These are phyloP conservation scores for Sparassis latifolia DNA, from an alignment of 1,284 basidiomycete species.

Conservation along the genomic window DNA sequence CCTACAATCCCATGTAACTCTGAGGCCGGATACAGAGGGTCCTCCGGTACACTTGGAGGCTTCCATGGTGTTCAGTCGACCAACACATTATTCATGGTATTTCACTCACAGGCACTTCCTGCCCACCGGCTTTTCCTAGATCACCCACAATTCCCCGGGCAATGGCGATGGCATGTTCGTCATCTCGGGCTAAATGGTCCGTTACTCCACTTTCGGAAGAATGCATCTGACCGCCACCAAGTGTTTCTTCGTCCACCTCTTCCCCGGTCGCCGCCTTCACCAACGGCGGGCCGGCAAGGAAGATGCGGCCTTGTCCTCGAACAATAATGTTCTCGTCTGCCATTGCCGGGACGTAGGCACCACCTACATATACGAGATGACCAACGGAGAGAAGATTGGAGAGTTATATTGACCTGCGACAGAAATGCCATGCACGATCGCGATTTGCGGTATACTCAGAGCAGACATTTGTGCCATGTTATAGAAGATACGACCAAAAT, in stretches of 20 bases:
- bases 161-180: slow-evolving; percentile 84
- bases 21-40: slow-evolving; percentile 73
- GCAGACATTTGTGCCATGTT: slow-evolving; percentile 97
- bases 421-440: slow-evolving; percentile 90
- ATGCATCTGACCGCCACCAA: slow-evolving; percentile 93
- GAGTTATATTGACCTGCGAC: slow-evolving; percentile 59
- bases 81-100: neutral
- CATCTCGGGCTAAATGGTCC: slow-evolving; percentile 85
- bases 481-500: slow-evolving; percentile 95
- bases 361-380: slow-evolving; percentile 44
- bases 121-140: slow-evolving; percentile 58
- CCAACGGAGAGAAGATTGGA: neutral
- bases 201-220: slow-evolving; percentile 91
- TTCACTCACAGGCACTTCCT: slow-evolving; percentile 38
- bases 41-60: slow-evolving; percentile 56
- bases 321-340: slow-evolving; percentile 96
- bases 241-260: slow-evolving; percentile 86
- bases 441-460: slow-evolving; percentile 85
- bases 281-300: slow-evolving; percentile 92
- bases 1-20: slow-evolving; percentile 92
- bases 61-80: slow-evolving; percentile 19
- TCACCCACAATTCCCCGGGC: slow-evolving; percentile 80
- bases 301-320: slow-evolving; percentile 88
- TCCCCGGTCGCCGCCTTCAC: slow-evolving; percentile 96
- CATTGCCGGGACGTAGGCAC: slow-evolving; percentile 95